Conservation (phyloP, 208 protist genomes). For the Strigomonas culicis region DNA sequence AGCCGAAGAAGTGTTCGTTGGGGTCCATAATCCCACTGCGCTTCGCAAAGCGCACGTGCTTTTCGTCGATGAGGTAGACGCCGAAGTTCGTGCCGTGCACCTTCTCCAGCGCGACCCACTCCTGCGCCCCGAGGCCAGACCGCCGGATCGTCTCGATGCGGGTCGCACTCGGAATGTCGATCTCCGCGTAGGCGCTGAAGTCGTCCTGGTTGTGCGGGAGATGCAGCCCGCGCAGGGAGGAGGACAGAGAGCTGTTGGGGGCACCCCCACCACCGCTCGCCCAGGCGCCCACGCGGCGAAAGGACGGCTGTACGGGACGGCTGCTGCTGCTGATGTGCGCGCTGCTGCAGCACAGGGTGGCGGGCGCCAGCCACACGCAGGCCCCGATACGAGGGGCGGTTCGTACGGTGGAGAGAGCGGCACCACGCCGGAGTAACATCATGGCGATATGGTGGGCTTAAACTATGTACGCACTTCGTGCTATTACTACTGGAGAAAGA, state of each 20-base stretch:
- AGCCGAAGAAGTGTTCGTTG: slow-evolving; percentile 85
- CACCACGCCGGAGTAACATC: too few species aligned
- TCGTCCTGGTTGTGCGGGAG: slow-evolving; percentile 10
- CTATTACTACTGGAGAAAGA: not conserved
- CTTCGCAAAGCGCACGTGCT: slow-evolving; percentile 59
- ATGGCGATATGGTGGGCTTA: too few species aligned
- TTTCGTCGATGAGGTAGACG: slow-evolving; percentile 71
- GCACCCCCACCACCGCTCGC: too few species aligned
- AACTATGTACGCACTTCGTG: too few species aligned
- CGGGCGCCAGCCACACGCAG: too few species aligned
- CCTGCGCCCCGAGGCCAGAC: slow-evolving; percentile 55
- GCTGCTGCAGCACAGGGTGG: too few species aligned
- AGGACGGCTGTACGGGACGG: too few species aligned
- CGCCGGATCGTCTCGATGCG: slow-evolving; percentile 53
- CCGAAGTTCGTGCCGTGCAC: slow-evolving; percentile 88
- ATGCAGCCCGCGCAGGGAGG: not conserved
- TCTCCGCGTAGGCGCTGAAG: slow-evolving; percentile 83
- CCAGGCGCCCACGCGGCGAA: too few species aligned
- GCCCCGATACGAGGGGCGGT: too few species aligned
- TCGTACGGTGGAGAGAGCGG: too few species aligned
- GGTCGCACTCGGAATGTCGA: slow-evolving; percentile 71
- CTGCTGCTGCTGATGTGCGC: too few species aligned
- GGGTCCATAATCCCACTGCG: slow-evolving; percentile 80
- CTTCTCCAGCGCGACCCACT: slow-evolving; percentile 88
- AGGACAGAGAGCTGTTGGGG: not conserved